A percentile compares a stretch with the other conserved stretches of the same genome.
These are phyloP conservation scores for Russula compacta DNA, from an alignment of 768 basidiomycete species.

Conservation along the genomic window DNA sequence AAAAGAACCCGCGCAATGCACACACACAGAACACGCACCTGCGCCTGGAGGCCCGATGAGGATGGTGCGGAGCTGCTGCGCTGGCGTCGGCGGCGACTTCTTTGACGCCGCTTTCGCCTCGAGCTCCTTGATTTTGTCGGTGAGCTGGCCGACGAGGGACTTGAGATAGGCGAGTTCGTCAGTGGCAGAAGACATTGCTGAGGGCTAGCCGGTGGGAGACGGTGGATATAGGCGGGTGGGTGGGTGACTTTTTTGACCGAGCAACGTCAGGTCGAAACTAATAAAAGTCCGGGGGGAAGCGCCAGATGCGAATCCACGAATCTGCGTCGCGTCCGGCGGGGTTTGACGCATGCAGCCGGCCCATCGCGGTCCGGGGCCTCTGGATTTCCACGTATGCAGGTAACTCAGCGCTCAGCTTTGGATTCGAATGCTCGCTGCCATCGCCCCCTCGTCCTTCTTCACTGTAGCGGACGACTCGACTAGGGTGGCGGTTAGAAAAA, in stretches of 20 bases:
- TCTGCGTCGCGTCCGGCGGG: too few relatives aligned
- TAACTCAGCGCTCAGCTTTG: too few relatives aligned
- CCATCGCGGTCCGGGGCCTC: background rate
- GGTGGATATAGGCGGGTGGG: background rate
- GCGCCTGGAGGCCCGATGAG: conserved; percentile 96
- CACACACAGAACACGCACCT: conserved; percentile 45
- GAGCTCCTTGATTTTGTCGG: conserved; percentile 75
- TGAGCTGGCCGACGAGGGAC: conserved; percentile 79
- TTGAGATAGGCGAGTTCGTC: conserved; percentile 95
- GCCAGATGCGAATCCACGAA: too few relatives aligned
- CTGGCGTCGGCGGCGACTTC: conserved; percentile 40
- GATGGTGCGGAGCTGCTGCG: conserved; percentile 79
- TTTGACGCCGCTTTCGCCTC: conserved; percentile 52
- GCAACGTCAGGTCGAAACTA: too few relatives aligned
- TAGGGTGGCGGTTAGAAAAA: too few relatives aligned
- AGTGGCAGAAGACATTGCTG: conserved; percentile 44
- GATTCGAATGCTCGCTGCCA: too few relatives aligned
- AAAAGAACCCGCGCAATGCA: background rate
- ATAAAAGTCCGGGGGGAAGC: too few relatives aligned
- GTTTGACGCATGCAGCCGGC: background rate
- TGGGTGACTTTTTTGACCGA: background rate
- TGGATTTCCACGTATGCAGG: too few relatives aligned
- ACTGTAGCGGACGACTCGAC: too few relatives aligned
- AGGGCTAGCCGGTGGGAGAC: background rate
- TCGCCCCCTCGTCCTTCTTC: too few relatives aligned